Evolutionary conservation across 768 basidiomycete genomes (phyloP).

Genomic region (Calocybe cyanea): DNA sequence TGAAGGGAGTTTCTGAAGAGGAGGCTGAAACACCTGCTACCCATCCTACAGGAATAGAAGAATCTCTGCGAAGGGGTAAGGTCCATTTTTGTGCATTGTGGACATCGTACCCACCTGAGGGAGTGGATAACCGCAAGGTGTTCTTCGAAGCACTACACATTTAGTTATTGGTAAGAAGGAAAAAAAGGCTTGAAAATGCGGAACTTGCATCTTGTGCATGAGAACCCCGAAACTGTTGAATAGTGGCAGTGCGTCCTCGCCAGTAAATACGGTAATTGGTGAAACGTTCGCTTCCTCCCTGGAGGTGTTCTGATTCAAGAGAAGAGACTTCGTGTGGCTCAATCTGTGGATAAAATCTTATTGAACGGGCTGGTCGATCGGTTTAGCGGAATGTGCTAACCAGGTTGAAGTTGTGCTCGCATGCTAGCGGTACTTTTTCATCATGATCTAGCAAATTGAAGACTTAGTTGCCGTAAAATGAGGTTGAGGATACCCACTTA

Average conservation of each 20-base stretch:
- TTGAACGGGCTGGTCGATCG: no score
- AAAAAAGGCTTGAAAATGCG: no score
- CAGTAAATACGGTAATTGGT: slow-evolving; percentile 1
- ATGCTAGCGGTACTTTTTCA: no score
- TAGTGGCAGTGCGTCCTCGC: not conserved
- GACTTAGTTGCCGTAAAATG: no score
- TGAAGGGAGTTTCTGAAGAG: slow-evolving; percentile 1
- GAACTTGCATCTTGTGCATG: slow-evolving; percentile 1
- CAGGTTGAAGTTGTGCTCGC: no score
- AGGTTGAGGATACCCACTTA: no score
- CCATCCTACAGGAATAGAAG: slow-evolving; percentile 4
- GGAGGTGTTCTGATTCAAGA: not conserved
- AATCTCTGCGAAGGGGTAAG: slow-evolving; percentile 3
- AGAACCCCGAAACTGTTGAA: slow-evolving; percentile 4
- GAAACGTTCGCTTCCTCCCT: slow-evolving; percentile 2
- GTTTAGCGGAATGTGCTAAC: no score
- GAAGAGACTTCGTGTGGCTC: not conserved
- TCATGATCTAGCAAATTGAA: no score
- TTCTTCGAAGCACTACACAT: slow-evolving; percentile 1
- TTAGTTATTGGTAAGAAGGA: not conserved
- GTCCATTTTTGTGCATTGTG: not conserved
- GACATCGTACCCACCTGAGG: slow-evolving; percentile 1
- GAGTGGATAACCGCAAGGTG: slow-evolving; percentile 3
- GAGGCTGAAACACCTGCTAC: slow-evolving; percentile 4
- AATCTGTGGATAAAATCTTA: not conserved